phyloP scores from a whole-genome alignment of 148 eudicot genomes.

The Camellia japonica region DNA sequence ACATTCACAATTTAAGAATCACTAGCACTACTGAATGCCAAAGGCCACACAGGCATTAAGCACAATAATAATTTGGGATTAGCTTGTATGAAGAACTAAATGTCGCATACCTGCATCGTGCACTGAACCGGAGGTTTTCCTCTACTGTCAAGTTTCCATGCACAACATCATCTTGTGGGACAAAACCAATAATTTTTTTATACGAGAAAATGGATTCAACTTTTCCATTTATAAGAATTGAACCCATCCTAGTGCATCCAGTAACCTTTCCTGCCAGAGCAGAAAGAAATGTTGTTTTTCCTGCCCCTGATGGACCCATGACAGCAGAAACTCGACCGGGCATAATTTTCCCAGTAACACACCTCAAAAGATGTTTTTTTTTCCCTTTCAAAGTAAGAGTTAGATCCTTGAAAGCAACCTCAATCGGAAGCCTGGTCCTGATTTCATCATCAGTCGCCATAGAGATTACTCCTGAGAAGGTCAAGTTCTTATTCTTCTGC shows the following conservation, averaged over 20 bases:
- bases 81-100: background rate
- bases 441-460: slow-evolving; percentile 66
- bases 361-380: slow-evolving; percentile 56
- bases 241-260: slow-evolving; percentile 58
- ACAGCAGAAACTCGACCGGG: slow-evolving; percentile 88
- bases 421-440: slow-evolving; percentile 60
- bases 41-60: background rate
- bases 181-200: slow-evolving; percentile 74
- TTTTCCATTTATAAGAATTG: slow-evolving; percentile 66
- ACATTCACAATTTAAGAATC: background rate
- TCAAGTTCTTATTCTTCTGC: slow-evolving; percentile 53
- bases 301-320: slow-evolving; percentile 95
- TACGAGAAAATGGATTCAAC: slow-evolving; percentile 60
- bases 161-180: slow-evolving; percentile 92
- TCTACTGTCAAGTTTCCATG: slow-evolving; percentile 87
- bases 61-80: background rate
- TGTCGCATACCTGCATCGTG: slow-evolving; percentile 66
- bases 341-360: slow-evolving; percentile 66
- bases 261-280: slow-evolving; percentile 65
- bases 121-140: slow-evolving; percentile 79
- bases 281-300: slow-evolving; percentile 82
- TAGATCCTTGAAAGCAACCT: slow-evolving; percentile 72
- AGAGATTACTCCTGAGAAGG: slow-evolving; percentile 74
- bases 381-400: slow-evolving; percentile 72
- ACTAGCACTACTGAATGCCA: background rate